A percentile compares a stretch with the other conserved stretches of the same genome.
These are phyloP conservation scores for Leucoagaricus sp. DNA, from an alignment of 1,284 basidiomycete species.

Conservation along the genomic window DNA sequence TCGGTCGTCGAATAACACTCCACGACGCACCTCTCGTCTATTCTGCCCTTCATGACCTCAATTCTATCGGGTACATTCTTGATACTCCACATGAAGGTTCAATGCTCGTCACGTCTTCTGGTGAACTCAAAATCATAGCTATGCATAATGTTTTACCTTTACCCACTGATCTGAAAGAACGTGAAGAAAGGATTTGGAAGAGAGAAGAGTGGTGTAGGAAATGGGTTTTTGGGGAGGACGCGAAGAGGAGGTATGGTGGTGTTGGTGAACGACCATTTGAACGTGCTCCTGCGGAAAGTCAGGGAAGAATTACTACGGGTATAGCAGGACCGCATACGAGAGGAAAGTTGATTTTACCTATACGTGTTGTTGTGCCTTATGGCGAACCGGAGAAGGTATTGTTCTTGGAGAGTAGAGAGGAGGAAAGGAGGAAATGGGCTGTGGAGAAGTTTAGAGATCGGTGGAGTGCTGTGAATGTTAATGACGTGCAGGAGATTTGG, in stretches of 20 bases:
- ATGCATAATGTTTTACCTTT: conserved; percentile 8
- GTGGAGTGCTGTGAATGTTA: too few relatives aligned
- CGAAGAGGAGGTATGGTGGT: background rate
- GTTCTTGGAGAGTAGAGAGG: background rate
- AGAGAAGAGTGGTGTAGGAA: background rate
- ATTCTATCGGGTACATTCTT: conserved; percentile 1
- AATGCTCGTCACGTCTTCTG: background rate
- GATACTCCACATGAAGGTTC: background rate
- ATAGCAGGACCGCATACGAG: too few relatives aligned
- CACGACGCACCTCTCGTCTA: background rate
- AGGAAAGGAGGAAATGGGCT: background rate
- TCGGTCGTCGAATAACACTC: background rate
- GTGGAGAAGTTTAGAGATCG: background rate
- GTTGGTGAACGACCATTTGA: background rate
- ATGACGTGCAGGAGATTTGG: background rate
- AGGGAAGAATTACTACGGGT: too few relatives aligned
- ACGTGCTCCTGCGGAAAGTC: background rate
- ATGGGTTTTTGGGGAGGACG: background rate
- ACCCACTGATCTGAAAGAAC: background rate
- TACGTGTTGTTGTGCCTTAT: background rate
- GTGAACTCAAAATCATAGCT: conserved; percentile 1
- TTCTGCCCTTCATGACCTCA: background rate
- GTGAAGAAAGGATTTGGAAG: background rate
- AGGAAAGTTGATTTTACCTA: background rate
- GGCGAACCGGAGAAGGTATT: conserved; percentile 1